Evolutionary conservation across 2,329 filamentous ascomycete species (phyloP), one percentile per base, ranked within the genome.

Genomic region (Hypoxylon sp.): DNA sequence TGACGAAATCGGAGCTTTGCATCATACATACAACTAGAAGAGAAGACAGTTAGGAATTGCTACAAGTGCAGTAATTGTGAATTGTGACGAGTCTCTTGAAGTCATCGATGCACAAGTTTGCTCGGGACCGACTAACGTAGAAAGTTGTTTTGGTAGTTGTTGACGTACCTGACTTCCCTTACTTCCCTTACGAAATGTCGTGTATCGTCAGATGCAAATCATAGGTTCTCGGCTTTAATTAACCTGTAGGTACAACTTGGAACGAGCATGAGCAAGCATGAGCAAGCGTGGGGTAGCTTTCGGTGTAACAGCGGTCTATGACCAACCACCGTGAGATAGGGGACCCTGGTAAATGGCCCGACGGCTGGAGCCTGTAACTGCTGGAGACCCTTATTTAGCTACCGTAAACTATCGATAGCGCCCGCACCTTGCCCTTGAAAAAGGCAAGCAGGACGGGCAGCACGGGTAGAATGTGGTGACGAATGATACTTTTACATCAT

Each of bases 401-500:
- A 14, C 25, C 6, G 41, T 34, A 14, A 19, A 34, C 19, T 60
- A 66, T 66, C 66, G 63, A 69, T 69, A 63, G 51, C 51, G 34
- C 41, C 28, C 41, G 45, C 57, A n/a, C 23, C 41, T 21, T 21
- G 17, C 46, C 23, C n/a, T 14, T 13, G 5, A 36, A 25, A 46
- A 50, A 60, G 63, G 57, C 43, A 34, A 34, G 41, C 32, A 52
- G 23, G 51, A 34, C n/a, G 34, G 34, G 34, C 11, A 36, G 34
- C 23, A 11, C 14, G 34, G 34, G 3, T 36, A 36, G 17, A 43
- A 59, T 58, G 58, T 49, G 23, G 51, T 59, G 52, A 65, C 55
- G 57, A 65, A 41, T 58, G 38, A 28, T 34, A n/a, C 46, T 57
- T 63, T 56, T 67, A 64, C 67, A 66, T 69, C 63, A 66, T 67